Conservation (phyloP, 768 basidiomycete genomes). For the Lanmaoa pseudosensibilis region DNA sequence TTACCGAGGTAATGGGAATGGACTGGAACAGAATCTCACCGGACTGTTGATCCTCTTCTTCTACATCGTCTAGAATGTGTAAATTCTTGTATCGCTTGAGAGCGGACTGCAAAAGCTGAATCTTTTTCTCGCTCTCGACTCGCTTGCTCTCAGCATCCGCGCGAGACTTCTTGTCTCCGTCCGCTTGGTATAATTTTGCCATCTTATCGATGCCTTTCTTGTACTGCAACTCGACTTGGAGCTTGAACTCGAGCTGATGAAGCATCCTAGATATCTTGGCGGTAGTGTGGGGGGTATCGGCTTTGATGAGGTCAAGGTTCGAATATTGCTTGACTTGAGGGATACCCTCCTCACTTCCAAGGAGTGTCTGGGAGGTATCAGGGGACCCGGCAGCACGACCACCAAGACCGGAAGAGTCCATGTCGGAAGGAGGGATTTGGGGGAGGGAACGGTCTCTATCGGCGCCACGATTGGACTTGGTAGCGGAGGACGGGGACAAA, state of each 20-base stretch:
- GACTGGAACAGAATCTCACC: conserved; percentile 39
- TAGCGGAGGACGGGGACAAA: conserved; percentile 17
- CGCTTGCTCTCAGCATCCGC: conserved; percentile 92
- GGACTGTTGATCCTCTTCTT: conserved; percentile 76
- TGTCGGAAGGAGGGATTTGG: conserved; percentile 55
- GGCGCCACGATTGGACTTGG: conserved; percentile 15
- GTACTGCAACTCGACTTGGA: conserved; percentile 97
- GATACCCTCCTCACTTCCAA: conserved; percentile 39
- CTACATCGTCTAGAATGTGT: conserved; percentile 87
- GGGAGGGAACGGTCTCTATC: conserved; percentile 37
- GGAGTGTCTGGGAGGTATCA: conserved; percentile 41
- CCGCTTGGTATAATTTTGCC: conserved; percentile 93
- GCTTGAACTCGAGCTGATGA: conserved; percentile 98
- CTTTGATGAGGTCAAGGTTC: conserved; percentile 93
- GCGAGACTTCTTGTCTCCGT: conserved; percentile 95
- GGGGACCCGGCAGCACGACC: conserved; percentile 39
- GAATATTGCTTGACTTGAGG: conserved; percentile 68
- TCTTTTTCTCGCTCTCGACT: conserved; percentile 95
- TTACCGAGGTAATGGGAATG: not conserved
- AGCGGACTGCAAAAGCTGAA: conserved; percentile 86
- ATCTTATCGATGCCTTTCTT: conserved; percentile 99
- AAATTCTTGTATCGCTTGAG: conserved; percentile 96
- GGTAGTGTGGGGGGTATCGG: conserved; percentile 94
- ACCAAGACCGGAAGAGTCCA: conserved; percentile 36
- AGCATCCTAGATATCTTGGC: conserved; percentile 97